These are phyloP conservation scores for Teratosphaeria viscida DNA, from an alignment of 2,329 filamentous ascomycete genomes.

Conservation along the genomic window DNA sequence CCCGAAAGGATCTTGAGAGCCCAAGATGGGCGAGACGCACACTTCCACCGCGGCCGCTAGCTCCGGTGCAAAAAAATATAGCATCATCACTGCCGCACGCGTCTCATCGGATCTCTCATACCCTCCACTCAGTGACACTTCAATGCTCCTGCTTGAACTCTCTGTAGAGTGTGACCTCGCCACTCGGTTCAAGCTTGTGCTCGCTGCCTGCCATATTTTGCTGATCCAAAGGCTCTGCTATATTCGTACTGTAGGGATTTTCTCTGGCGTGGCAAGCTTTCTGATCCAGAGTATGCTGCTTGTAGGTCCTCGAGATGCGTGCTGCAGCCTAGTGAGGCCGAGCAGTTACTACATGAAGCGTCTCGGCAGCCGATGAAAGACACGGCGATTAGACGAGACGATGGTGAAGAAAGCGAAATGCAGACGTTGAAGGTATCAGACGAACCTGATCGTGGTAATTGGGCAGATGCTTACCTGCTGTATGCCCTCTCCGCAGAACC, in stretches of 20 bases:
- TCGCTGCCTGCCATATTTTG: background rate
- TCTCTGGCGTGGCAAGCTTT: background rate
- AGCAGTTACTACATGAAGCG: background rate
- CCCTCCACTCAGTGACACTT: background rate
- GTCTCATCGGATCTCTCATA: background rate
- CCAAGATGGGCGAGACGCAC: background rate
- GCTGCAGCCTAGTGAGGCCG: background rate
- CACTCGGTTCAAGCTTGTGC: background rate
- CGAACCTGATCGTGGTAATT: no score
- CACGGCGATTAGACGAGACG: no score
- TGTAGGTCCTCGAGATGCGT: background rate
- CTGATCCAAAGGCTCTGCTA: background rate
- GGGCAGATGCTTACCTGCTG: no score
- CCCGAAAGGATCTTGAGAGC: background rate
- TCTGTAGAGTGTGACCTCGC: background rate
- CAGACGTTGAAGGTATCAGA: no score
- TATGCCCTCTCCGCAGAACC: no score
- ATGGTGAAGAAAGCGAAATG: no score
- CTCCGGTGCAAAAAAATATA: background rate
- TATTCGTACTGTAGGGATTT: background rate
- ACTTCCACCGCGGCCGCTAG: background rate
- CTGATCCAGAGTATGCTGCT: background rate
- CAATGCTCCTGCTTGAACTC: background rate
- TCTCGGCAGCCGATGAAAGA: no score
- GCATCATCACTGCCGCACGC: background rate